Evolutionary conservation across 1,284 basidiomycete genomes (phyloP).

Genomic region (Inonotus obliquus): DNA sequence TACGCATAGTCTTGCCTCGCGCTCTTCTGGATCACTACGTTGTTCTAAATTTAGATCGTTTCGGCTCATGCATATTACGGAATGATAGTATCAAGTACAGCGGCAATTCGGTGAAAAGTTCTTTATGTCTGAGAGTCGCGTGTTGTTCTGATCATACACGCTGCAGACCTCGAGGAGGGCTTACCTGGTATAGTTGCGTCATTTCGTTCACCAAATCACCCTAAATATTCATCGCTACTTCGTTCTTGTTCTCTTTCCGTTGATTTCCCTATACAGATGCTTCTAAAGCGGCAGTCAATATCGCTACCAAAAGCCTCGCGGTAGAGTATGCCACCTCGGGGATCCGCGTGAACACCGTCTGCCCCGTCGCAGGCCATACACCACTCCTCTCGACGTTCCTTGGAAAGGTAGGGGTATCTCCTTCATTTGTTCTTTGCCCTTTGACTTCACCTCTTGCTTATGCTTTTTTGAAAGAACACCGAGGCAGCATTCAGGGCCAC

Average conservation of each 20-base stretch:
- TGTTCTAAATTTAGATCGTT: not conserved
- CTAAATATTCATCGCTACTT: not conserved
- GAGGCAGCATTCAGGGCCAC: constrained; percentile 12
- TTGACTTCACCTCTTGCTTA: not conserved
- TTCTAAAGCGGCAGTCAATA: constrained; percentile 11
- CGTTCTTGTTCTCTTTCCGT: not conserved
- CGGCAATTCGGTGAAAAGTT: constrained; percentile 8
- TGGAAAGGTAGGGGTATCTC: constrained; percentile 5
- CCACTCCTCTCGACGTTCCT: constrained; percentile 15
- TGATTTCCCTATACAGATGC: not conserved
- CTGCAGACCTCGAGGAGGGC: constrained; percentile 16
- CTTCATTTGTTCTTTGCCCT: not conserved
- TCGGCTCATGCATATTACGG: not conserved
- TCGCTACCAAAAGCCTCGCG: constrained; percentile 12
- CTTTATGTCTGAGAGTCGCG: not conserved
- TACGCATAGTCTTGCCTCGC: not conserved
- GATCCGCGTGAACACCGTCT: constrained; percentile 14
- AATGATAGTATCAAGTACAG: constrained; percentile 14
- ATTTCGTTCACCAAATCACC: not conserved
- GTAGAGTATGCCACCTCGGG: constrained; percentile 7
- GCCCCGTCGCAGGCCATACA: constrained; percentile 16
- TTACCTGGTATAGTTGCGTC: constrained; percentile 19
- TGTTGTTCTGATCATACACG: not conserved
- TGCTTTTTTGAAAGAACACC: not conserved
- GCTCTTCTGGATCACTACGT: not conserved